These are phyloP conservation scores for Pulicaria dysenterica DNA, from an alignment of 129 eudicot species.

Conservation along the genomic window DNA sequence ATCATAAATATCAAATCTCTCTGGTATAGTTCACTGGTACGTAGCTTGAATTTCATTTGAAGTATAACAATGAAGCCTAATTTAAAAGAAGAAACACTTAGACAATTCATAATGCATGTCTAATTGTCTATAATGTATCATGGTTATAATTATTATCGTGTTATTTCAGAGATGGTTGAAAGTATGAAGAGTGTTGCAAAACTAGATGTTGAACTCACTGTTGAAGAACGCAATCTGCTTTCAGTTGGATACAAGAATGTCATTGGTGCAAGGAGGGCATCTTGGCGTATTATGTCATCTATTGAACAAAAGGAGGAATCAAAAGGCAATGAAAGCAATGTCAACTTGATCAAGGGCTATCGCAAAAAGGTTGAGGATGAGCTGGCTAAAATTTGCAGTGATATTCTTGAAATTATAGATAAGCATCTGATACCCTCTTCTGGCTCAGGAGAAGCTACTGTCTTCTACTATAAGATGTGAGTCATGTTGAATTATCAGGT, in stretches of 20 bases:
- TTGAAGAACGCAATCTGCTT: constrained; percentile 91
- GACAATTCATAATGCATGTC: background rate
- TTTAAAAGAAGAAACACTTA: background rate
- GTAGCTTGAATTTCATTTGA: background rate
- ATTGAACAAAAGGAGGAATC: constrained; percentile 95
- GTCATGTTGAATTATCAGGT: constrained; percentile 24
- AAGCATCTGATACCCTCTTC: constrained; percentile 78
- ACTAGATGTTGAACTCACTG: constrained; percentile 82
- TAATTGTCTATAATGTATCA: background rate
- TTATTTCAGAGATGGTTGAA: constrained; percentile 87
- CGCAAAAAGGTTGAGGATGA: constrained; percentile 94
- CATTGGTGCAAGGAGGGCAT: constrained; percentile 89
- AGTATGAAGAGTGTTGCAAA: constrained; percentile 87
- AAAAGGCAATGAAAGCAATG: constrained; percentile 77
- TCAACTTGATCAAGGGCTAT: constrained; percentile 73
- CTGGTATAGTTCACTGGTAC: background rate
- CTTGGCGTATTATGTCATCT: constrained; percentile 98
- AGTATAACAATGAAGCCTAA: constrained; percentile 11
- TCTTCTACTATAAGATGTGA: constrained; percentile 90
- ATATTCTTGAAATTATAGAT: constrained; percentile 82
- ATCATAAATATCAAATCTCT: too few relatives aligned
- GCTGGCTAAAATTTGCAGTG: constrained; percentile 80
- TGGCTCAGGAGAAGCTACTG: constrained; percentile 84
- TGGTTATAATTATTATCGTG: background rate
- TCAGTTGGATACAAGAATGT: constrained; percentile 96